These are phyloP conservation scores for Pulveroboletus frians DNA, from an alignment of 768 basidiomycete species.

Conservation along the genomic window DNA sequence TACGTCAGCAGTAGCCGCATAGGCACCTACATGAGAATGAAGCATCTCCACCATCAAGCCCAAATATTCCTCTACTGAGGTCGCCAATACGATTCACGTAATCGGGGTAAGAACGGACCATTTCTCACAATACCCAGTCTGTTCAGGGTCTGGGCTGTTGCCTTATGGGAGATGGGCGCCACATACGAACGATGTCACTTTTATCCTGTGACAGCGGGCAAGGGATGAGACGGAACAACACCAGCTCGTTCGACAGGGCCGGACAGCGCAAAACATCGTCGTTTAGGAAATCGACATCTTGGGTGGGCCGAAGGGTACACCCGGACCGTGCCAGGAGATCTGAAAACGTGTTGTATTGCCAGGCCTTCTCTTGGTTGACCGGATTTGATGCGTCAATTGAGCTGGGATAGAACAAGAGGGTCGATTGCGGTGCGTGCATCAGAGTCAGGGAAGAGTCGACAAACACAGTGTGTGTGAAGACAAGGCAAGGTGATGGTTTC, in stretches of 20 bases:
- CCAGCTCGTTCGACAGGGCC: constrained; percentile 7
- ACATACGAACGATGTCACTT: background rate
- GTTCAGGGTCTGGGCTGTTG: no score
- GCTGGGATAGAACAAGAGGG: constrained; percentile 15
- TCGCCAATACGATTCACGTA: constrained; percentile 17
- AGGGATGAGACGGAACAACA: constrained; percentile 12
- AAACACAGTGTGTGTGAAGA: constrained; percentile 18
- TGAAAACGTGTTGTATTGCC: constrained; percentile 5
- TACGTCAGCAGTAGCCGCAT: background rate
- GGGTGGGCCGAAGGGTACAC: constrained; percentile 12
- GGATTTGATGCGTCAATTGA: constrained; percentile 10
- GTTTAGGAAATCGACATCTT: constrained; percentile 12
- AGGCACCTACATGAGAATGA: constrained; percentile 5
- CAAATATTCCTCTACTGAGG: constrained; percentile 9
- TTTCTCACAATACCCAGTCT: background rate
- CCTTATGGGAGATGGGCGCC: background rate
- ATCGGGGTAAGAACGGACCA: constrained; percentile 1
- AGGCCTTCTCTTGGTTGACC: background rate
- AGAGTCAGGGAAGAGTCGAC: constrained; percentile 3
- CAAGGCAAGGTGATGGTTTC: constrained; percentile 4
- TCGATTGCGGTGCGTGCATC: constrained; percentile 4
- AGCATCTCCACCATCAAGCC: constrained; percentile 7
- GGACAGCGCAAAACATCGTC: constrained; percentile 19
- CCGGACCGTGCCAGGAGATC: constrained; percentile 15
- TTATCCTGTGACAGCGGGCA: constrained; percentile 15